Evolutionary conservation across 2,329 filamentous ascomycete genomes (phyloP), one percentile per base, ranked within the genome.

Genomic region (Neocatenulostroma microsporum): DNA sequence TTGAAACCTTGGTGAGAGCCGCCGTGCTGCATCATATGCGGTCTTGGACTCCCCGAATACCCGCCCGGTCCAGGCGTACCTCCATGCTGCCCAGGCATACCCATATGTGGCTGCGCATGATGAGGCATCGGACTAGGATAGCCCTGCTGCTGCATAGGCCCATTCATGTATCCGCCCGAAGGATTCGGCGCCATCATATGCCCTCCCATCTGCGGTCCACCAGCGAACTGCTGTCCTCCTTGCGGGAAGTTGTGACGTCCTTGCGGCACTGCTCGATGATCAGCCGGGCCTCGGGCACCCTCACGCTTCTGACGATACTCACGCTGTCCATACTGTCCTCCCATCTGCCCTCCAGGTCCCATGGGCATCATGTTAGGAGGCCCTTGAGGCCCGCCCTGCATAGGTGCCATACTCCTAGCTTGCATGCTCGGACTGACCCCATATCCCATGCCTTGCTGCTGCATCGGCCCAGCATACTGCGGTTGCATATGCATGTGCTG

Each of bases 11-110:
- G 88, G 55, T 95, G 89, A 19, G 88, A 95, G 37, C 85, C 85
- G 64, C 94, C 86, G 48, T 88, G 88, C 53, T 81, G 84, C 89
- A 96, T 96, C 80, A 91, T 85, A 14, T 80, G 79, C 31, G 87
- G 77, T 39, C 85, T 80, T 1, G 89, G 89, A 57, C 89, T 95
- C n/a, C 86, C 85, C 50, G 80, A 83, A 6, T 76, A 71, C 28
- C 76, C 83, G 14, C 81, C 76, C 37, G 69, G 68, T 39, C 39
- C 44, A 10, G 38, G 43, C 38, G 39, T 47, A 26, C 37, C 41
- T 20, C n/a, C n/a, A n/a, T n/a, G n/a, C n/a, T 47, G 50, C 20
- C 42, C 46, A 36, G 42, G 51, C 36, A 42, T 67, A 51, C 31
- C 49, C 65, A 44, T 68, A 62, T 78, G 77, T 62, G 80, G 70